Evolutionary conservation across 495 filamentous ascomycete genomes (phyloP).

Genomic region (Penicillium desertorum): DNA sequence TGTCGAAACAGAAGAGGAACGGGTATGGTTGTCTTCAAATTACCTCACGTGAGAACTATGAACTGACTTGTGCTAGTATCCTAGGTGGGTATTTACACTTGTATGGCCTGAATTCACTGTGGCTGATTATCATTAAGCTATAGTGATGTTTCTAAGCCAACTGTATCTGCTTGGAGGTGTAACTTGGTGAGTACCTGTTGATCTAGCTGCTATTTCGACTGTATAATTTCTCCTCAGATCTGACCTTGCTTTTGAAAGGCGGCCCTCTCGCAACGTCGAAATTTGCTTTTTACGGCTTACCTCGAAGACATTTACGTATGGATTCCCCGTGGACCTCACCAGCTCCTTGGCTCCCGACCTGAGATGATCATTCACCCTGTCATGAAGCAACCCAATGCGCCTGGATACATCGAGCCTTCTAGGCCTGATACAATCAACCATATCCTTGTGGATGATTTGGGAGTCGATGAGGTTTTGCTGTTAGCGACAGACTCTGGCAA

Average conservation of each 20-base stretch:
- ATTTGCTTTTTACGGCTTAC: conserved; percentile 79
- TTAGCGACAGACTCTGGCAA: conserved; percentile 86
- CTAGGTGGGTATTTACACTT: conserved; percentile 15
- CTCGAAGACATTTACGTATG: conserved; percentile 70
- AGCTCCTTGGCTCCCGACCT: conserved; percentile 59
- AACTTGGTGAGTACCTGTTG: conserved; percentile 48
- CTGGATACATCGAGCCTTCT: conserved; percentile 55
- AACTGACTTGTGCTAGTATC: conserved; percentile 27
- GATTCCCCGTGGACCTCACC: conserved; percentile 64
- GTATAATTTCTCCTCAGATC: background rate
- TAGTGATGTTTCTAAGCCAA: conserved; percentile 32
- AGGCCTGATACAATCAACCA: conserved; percentile 75
- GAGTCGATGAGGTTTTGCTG: conserved; percentile 75
- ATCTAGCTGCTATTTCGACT: background rate
- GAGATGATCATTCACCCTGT: conserved; percentile 66
- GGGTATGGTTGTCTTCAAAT: conserved; percentile 29
- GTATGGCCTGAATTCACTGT: too few species aligned
- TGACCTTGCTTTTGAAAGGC: conserved; percentile 33
- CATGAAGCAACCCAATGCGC: conserved; percentile 43
- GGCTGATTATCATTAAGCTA: conserved; percentile 28
- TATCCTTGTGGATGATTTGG: conserved; percentile 75
- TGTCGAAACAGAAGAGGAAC: conserved; percentile 36
- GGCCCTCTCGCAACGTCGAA: conserved; percentile 56
- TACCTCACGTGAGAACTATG: conserved; percentile 17
- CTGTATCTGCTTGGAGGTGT: conserved; percentile 45